Percentiles rank a stretch among this genome's conserved stretches.
Evolutionary conservation across 345 rosid genomes (phyloP).

Genomic region (Camelina hispida): DNA sequence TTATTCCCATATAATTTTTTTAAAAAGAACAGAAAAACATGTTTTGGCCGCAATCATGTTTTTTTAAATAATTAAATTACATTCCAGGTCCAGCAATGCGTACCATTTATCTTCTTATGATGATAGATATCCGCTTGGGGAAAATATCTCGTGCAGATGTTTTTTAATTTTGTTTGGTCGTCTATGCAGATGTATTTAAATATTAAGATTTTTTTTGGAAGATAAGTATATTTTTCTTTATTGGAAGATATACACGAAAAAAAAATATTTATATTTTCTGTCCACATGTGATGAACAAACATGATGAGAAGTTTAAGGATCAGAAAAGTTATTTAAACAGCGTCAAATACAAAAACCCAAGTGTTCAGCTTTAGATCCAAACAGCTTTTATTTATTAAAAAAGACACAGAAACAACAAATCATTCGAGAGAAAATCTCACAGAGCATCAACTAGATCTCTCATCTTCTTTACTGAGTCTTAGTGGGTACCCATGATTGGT

Average conservation of each 20-base stretch:
- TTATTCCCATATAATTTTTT: background rate
- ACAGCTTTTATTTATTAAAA: conserved; percentile 30
- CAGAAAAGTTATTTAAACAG: conserved; percentile 22
- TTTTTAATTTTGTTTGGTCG: too few species aligned
- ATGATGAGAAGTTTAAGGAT: background rate
- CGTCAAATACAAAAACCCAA: background rate
- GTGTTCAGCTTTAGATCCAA: conserved; percentile 36
- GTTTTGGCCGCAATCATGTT: background rate
- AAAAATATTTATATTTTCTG: too few species aligned
- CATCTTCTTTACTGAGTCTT: conserved; percentile 54
- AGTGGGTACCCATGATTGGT: conserved; percentile 87
- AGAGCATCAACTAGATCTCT: conserved; percentile 6
- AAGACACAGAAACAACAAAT: conserved; percentile 22
- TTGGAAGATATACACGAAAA: too few species aligned
- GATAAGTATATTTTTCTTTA: too few species aligned
- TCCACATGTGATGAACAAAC: too few species aligned
- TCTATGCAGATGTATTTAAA: background rate
- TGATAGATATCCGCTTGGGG: background rate
- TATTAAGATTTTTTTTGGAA: too few species aligned
- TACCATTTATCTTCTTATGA: background rate
- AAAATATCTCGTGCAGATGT: conserved; percentile 11
- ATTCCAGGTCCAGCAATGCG: background rate
- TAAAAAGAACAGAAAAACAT: background rate
- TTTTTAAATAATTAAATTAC: background rate
- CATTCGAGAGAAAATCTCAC: conserved; percentile 25